A percentile compares a stretch with the other conserved stretches of the same genome.
Conservation (phyloP, 2,329 filamentous ascomycete genomes). For the Tolypocladium endophyticum region DNA sequence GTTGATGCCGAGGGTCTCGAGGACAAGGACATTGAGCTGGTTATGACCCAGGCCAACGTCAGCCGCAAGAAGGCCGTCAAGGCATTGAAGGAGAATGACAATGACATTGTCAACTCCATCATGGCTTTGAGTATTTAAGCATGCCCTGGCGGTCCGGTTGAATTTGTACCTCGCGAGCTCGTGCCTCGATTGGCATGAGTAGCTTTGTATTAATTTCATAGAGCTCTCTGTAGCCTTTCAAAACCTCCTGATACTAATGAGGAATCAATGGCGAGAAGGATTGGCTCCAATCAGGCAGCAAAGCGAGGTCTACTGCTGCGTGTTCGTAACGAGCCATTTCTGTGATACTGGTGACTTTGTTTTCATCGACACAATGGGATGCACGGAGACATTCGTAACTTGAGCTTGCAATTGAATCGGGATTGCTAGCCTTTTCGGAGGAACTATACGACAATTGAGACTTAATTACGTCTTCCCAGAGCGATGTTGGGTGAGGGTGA, state of each 20-base stretch:
- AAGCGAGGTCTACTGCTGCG: neutral
- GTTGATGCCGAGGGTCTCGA: constrained; percentile 90
- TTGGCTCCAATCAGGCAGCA: neutral
- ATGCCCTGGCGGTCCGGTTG: constrained; percentile 7
- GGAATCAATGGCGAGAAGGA: neutral
- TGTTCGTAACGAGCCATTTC: neutral
- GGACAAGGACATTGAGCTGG: constrained; percentile 98
- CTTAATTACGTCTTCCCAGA: neutral
- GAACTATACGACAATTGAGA: neutral
- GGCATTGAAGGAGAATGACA: constrained; percentile 97
- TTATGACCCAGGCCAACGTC: constrained; percentile 96
- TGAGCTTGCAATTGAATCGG: neutral
- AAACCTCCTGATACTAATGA: neutral
- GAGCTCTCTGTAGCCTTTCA: constrained; percentile 3
- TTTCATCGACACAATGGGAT: neutral
- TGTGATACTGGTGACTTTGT: neutral
- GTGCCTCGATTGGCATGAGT: constrained; percentile 13
- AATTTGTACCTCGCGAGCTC: constrained; percentile 12
- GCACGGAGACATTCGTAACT: neutral
- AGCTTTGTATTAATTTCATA: constrained; percentile 19
- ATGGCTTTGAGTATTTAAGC: constrained; percentile 85
- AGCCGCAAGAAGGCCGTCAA: constrained; percentile 98
- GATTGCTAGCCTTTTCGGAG: neutral
- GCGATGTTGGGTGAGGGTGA: neutral
- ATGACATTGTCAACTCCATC: constrained; percentile 99